Conservation (phyloP, 2,329 filamentous ascomycete species). For the Leptographium wingfieldii region DNA sequence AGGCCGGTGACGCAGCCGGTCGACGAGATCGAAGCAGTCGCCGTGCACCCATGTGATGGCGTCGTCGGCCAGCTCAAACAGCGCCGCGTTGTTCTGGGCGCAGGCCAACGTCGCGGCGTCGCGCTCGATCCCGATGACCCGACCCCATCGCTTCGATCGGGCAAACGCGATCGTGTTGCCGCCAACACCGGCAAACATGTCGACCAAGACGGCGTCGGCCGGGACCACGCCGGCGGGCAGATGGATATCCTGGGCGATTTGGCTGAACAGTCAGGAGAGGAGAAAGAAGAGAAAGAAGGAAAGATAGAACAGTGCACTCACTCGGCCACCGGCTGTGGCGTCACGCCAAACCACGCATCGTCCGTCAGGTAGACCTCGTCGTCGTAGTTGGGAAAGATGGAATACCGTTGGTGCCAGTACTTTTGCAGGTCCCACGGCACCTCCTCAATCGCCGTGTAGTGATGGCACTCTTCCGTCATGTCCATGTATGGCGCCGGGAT, state of each 20-base stretch:
- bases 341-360: conserved; percentile 94
- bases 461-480: conserved; percentile 53
- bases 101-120: conserved; percentile 71
- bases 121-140: conserved; percentile 80
- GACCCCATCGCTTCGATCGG: conserved; percentile 62
- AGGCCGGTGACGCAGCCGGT: conserved; percentile 8
- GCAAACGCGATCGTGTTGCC: conserved; percentile 96
- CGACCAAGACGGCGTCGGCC: conserved; percentile 54
- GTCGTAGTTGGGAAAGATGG: conserved; percentile 79
- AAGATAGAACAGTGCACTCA: conserved; percentile 25
- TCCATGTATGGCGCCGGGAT: conserved; percentile 30
- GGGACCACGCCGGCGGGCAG: conserved; percentile 29
- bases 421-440: conserved; percentile 79
- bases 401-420: conserved; percentile 83
- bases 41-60: conserved; percentile 75
- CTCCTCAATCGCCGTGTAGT: conserved; percentile 58
- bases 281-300: not conserved
- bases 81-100: conserved; percentile 78
- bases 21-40: conserved; percentile 69
- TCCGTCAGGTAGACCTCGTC: conserved; percentile 83
- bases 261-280: conserved; percentile 28
- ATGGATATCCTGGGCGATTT: conserved; percentile 62
- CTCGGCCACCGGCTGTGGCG: conserved; percentile 82
- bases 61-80: conserved; percentile 60
- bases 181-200: conserved; percentile 83